Evolutionary conservation across 2,329 filamentous ascomycete species (phyloP).

Genomic region (Stemphylium vesicarium): DNA sequence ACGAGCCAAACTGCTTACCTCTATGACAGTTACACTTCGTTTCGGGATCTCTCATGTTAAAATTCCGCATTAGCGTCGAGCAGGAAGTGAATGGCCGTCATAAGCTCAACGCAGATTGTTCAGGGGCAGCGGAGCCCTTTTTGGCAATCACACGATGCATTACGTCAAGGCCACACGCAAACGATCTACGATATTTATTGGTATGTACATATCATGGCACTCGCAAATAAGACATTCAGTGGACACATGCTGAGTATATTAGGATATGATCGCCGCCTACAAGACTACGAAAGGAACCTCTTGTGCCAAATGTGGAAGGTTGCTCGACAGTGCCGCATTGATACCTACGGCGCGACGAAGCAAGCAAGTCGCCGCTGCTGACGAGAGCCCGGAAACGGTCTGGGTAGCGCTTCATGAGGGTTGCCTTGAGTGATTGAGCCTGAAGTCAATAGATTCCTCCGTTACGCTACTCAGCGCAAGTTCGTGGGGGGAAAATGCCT

Average conservation of each 20-base stretch:
- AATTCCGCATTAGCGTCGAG: constrained; percentile 40
- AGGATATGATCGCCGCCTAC: constrained; percentile 52
- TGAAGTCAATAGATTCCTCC: background rate
- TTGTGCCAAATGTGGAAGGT: constrained; percentile 43
- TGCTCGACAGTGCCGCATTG: constrained; percentile 35
- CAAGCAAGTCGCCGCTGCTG: constrained; percentile 23
- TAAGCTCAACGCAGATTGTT: constrained; percentile 40
- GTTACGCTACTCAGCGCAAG: background rate
- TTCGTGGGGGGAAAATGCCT: background rate
- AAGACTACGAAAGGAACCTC: constrained; percentile 36
- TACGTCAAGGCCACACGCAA: constrained; percentile 38
- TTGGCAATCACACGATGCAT: constrained; percentile 44
- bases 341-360: constrained; percentile 43
- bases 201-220: constrained; percentile 26
- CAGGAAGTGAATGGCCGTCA: constrained; percentile 31
- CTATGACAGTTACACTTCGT: constrained; percentile 33
- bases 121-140: constrained; percentile 36
- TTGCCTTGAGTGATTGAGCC: constrained; percentile 27
- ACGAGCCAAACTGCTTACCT: constrained; percentile 6
- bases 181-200: constrained; percentile 43
- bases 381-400: constrained; percentile 25
- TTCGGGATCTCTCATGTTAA: constrained; percentile 28
- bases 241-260: constrained; percentile 17
- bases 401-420: constrained; percentile 49
- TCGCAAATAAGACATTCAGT: background rate